Percentiles rank a stretch among this genome's conserved stretches.
Conservation (phyloP, 2,329 filamentous ascomycete genomes). For the Diplodia seriata region DNA sequence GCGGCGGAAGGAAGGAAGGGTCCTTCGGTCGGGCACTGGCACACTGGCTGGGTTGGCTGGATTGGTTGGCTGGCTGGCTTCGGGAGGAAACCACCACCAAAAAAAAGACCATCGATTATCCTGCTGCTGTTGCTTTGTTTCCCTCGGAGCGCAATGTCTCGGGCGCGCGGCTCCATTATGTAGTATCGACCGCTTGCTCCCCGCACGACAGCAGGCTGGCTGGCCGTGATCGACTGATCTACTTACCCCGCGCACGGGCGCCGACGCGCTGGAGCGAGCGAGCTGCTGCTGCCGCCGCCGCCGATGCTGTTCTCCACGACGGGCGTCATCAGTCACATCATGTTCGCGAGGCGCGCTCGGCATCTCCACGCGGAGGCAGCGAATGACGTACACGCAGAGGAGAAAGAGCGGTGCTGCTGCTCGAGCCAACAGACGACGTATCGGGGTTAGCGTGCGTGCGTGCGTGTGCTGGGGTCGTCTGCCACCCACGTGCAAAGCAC, state of each 20-base stretch:
- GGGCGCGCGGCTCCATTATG: no score
- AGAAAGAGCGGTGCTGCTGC: no score
- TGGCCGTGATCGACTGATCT: constrained; percentile 15
- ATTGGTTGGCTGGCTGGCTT: no score
- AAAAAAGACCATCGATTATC: no score
- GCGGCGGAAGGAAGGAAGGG: not conserved
- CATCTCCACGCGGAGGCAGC: no score
- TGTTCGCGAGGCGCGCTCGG: constrained; percentile 33
- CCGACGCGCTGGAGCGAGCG: constrained; percentile 58
- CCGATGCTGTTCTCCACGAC: constrained; percentile 43
- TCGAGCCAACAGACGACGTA: not conserved
- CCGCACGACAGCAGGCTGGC: not conserved
- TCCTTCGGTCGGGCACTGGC: constrained; percentile 45
- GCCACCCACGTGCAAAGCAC: constrained; percentile 55
- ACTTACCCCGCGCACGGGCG: constrained; percentile 44
- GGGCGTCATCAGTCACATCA: constrained; percentile 51
- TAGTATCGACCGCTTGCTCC: constrained; percentile 48
- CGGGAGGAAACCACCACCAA: no score
- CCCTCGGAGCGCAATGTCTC: no score
- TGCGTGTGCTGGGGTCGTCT: constrained; percentile 49
- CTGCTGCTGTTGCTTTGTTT: no score
- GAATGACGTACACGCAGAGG: no score
- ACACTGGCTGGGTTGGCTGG: no score
- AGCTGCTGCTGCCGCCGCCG: not conserved
- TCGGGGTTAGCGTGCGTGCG: not conserved